phyloP scores from a whole-genome alignment of 352 stramenopile species.

The Elongisporangium senticosum region DNA sequence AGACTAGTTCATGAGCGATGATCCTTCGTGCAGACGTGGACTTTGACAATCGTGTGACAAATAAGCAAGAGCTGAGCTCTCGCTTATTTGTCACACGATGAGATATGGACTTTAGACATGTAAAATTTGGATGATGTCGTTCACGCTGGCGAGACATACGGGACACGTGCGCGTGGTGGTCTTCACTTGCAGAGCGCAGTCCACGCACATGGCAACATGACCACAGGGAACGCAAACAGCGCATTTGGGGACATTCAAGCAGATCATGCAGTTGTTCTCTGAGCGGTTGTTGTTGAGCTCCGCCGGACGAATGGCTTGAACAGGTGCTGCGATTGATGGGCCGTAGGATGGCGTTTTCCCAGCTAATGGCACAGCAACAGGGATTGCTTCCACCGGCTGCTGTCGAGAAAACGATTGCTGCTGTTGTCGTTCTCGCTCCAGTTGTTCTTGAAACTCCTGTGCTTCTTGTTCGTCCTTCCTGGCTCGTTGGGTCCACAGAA shows the following conservation, averaged over 20 bases:
- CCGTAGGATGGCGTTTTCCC: not conserved
- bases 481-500: not conserved
- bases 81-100: too few species aligned
- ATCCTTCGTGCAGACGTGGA: too few species aligned
- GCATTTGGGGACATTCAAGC: not conserved
- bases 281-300: not conserved
- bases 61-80: too few species aligned
- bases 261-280: not conserved
- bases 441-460: not conserved
- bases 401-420: not conserved
- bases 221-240: not conserved
- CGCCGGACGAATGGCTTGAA: not conserved
- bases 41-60: too few species aligned
- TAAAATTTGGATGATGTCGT: not conserved
- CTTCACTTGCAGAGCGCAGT: not conserved
- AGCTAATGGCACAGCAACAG: not conserved
- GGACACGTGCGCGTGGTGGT: not conserved
- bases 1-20: too few species aligned
- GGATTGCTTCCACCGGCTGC: not conserved
- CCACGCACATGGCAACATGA: not conserved
- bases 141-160: not conserved
- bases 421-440: not conserved
- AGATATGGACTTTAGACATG: not conserved
- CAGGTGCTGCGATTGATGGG: not conserved
- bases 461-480: not conserved